A percentile compares a stretch with the other conserved stretches of the same genome.
Conservation (phyloP, 2,329 filamentous ascomycete species). For the Colletotrichum chrysophilum region DNA sequence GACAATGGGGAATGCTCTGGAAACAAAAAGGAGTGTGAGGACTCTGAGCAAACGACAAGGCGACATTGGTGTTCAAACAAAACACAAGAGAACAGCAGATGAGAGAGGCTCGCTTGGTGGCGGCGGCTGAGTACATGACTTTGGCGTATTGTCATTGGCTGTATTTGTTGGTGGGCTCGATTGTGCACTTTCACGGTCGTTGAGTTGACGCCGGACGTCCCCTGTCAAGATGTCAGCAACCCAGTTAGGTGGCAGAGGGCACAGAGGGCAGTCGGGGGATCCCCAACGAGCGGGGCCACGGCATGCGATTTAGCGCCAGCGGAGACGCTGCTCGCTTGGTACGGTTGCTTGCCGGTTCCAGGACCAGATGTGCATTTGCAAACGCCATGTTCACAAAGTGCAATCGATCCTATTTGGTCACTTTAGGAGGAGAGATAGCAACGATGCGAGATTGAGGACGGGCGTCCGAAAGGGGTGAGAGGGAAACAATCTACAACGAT, state of each 20-base stretch:
- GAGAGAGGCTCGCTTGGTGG: neutral
- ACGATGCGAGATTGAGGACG: neutral
- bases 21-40: neutral
- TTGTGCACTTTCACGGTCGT: neutral
- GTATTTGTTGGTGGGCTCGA: neutral
- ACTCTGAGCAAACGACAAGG: slow-evolving; percentile 12
- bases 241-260: neutral
- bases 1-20: neutral
- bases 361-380: neutral
- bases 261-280: neutral
- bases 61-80: neutral
- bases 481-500: neutral
- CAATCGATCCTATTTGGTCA: neutral
- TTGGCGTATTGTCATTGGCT: neutral
- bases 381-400: neutral
- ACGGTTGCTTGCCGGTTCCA: neutral
- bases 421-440: neutral
- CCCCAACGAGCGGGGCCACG: neutral
- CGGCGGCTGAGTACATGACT: slow-evolving; percentile 10
- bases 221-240: neutral
- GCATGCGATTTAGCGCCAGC: slow-evolving; percentile 3
- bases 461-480: neutral
- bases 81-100: neutral
- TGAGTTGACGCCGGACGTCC: neutral
- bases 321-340: neutral